These are phyloP conservation scores for Hypoxylon subgilvum DNA, from an alignment of 495 filamentous ascomycete genomes.

Conservation along the genomic window DNA sequence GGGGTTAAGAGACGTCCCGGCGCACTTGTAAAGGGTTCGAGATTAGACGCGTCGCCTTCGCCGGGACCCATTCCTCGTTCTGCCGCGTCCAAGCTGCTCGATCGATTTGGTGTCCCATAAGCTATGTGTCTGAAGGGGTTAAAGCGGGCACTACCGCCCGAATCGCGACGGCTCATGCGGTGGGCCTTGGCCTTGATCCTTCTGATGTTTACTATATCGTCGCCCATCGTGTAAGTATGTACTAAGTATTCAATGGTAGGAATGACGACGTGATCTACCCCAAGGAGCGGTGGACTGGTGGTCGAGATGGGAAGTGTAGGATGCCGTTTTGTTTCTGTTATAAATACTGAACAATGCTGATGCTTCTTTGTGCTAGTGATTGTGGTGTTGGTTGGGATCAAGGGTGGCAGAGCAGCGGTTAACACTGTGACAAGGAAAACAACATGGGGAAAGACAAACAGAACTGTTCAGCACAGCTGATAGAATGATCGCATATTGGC, in stretches of 20 bases:
- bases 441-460: too few relatives aligned
- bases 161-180: conserved; percentile 36
- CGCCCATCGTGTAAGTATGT: conserved; percentile 42
- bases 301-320: background rate
- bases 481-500: conserved; percentile 14
- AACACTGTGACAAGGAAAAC: too few relatives aligned
- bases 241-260: too few relatives aligned
- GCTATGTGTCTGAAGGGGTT: conserved; percentile 46
- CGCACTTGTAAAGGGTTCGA: conserved; percentile 31
- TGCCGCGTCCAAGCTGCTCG: conserved; percentile 33
- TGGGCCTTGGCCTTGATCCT: conserved; percentile 45
- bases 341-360: background rate
- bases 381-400: background rate
- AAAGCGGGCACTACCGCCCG: conserved; percentile 32
- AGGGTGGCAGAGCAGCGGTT: conserved; percentile 25
- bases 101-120: conserved; percentile 30
- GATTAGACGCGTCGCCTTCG: conserved; percentile 8
- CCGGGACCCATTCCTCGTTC: conserved; percentile 25
- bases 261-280: too few relatives aligned
- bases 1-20: conserved; percentile 32
- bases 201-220: conserved; percentile 43
- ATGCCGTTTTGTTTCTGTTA: too few relatives aligned
- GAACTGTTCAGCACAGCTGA: background rate
- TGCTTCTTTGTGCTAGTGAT: conserved; percentile 17
- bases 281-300: too few relatives aligned